A percentile compares a stretch with the other conserved stretches of the same genome.
phyloP scores from a whole-genome alignment of 495 filamentous ascomycete species.

The Hyaloscypha bicolor region DNA sequence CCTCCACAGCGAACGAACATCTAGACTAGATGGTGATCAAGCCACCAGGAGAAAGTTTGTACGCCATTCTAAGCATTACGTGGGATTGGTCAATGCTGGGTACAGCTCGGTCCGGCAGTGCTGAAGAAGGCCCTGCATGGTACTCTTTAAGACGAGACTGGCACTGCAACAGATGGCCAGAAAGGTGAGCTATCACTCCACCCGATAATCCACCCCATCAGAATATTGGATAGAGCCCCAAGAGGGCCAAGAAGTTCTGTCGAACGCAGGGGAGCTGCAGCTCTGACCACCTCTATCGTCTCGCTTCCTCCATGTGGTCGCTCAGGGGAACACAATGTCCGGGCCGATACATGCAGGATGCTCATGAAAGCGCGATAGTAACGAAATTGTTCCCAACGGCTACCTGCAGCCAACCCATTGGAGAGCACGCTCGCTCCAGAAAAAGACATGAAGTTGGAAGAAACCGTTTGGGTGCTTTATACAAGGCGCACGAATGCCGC shows the following conservation, averaged over 20 bases:
- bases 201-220: not conserved
- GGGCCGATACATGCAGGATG: constrained; percentile 20
- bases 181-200: constrained; percentile 14
- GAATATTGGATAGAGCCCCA: constrained; percentile 10
- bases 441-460: not conserved
- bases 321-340: constrained; percentile 22
- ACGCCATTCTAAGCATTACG: constrained; percentile 7
- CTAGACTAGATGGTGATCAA: not conserved
- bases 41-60: not conserved
- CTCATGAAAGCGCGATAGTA: constrained; percentile 17
- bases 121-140: not conserved
- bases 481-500: not conserved
- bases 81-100: constrained; percentile 2
- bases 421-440: constrained; percentile 2
- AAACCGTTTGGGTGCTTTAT: not conserved
- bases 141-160: constrained; percentile 5
- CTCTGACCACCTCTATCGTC: not conserved
- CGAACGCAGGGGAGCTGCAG: constrained; percentile 8
- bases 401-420: constrained; percentile 11
- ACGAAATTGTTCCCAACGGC: constrained; percentile 18
- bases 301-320: constrained; percentile 23
- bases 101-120: not conserved
- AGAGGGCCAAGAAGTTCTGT: constrained; percentile 2
- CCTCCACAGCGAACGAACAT: not conserved
- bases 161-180: not conserved